Evolutionary conservation across 2,329 filamentous ascomycete species (phyloP), one percentile per base, ranked within the genome.

Genomic region (Monilinia vaccinii-corymbosi): DNA sequence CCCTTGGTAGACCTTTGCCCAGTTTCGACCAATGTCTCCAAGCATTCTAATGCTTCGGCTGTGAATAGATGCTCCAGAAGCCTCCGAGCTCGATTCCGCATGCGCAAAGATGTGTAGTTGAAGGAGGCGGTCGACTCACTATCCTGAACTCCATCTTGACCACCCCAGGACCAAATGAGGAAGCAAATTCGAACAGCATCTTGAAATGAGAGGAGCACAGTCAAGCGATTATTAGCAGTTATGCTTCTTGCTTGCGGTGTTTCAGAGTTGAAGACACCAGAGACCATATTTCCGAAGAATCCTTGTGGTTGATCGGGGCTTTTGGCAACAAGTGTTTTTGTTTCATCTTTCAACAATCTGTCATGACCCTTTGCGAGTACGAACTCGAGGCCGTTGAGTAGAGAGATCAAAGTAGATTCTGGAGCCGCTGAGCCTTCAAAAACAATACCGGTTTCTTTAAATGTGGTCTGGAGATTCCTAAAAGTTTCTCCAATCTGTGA

Each of bases 221-320:
- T 97, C 25, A 99, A 79, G 49, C 93, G 84, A 68, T 94, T 93
- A 69, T 97, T 99, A 10, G 92, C 91, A n/a, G 89, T 91, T 9
- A 87, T 84, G 61, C 86, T 91, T 52, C 91, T 85, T n/a, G 84
- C 81, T 62, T 92, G 88, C 2, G 82, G 85, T 0, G 83, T 79
- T 61, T 97, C 91, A 0, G 88, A 83, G 42, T 90, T 82, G 71
- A 96, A 96, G 0, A 96, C 89, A 1, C 91, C 91, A 0, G 91
- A 94, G 1, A 96, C 89, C 84, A 97, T 96, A 67, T 90, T 96
- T 48, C 91, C 91, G 69, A 97, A 96, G 71, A 97, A 93, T 6
- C 91, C 87, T 70, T 92, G 89, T 16, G 87, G 84, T 66, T 90
- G 84, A 69, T 95, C 89, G 25, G 91, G 89, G 62, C 85, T 87